phyloP scores from a whole-genome alignment of 306 rosid species.

The Mimosa bimucronata region DNA sequence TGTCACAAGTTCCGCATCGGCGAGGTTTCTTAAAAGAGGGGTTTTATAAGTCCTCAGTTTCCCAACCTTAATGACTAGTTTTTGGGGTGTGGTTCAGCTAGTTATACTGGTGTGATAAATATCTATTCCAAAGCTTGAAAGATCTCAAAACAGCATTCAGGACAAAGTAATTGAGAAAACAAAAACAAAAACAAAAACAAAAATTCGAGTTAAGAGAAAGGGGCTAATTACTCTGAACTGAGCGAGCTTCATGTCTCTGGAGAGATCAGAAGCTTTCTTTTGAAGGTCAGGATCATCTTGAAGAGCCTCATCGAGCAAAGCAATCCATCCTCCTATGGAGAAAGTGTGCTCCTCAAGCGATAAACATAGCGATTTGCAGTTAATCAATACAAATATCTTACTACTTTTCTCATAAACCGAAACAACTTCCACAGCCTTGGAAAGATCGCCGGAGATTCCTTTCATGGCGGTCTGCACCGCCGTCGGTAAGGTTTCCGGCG shows the following conservation, averaged over 20 bases:
- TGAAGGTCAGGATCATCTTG: slow-evolving; percentile 43
- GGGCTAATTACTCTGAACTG: slow-evolving; percentile 45
- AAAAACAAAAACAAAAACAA: background rate
- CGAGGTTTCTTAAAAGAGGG: too few relatives aligned
- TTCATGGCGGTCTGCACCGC: slow-evolving; percentile 44
- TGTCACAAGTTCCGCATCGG: too few relatives aligned
- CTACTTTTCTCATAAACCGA: slow-evolving; percentile 39
- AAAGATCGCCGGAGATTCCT: slow-evolving; percentile 45
- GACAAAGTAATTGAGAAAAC: background rate
- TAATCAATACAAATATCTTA: slow-evolving; percentile 50
- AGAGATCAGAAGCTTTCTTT: slow-evolving; percentile 49
- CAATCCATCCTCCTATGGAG: slow-evolving; percentile 50
- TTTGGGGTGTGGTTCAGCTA: too few relatives aligned
- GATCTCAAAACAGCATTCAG: background rate
- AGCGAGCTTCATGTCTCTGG: slow-evolving; percentile 57
- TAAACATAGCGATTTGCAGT: slow-evolving; percentile 45
- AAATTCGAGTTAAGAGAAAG: background rate
- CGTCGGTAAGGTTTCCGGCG: slow-evolving; percentile 36
- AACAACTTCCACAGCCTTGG: slow-evolving; percentile 31
- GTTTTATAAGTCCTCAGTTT: too few relatives aligned
- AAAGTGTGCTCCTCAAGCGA: slow-evolving; percentile 37
- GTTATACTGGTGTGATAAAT: too few relatives aligned
- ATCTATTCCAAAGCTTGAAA: background rate
- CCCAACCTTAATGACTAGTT: too few relatives aligned
- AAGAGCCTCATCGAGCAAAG: slow-evolving; percentile 45